These are phyloP conservation scores for Leccinum rimulosum DNA, from an alignment of 768 basidiomycete genomes.

Conservation along the genomic window DNA sequence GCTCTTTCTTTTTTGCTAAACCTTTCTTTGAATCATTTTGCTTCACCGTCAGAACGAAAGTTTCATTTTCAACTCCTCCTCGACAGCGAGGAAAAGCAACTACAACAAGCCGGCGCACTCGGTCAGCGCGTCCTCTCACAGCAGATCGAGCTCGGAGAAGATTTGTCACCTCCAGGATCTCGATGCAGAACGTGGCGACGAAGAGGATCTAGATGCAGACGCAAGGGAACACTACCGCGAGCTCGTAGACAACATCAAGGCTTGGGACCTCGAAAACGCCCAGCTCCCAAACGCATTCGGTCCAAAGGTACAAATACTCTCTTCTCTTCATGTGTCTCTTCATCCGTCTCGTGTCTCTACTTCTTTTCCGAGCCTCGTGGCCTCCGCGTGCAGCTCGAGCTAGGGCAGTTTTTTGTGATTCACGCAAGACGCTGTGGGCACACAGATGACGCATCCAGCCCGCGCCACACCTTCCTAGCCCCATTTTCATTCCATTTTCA, in stretches of 20 bases:
- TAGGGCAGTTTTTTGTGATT: not conserved
- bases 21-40: slow-evolving; percentile 39
- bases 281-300: slow-evolving; percentile 70
- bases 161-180: slow-evolving; percentile 78
- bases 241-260: slow-evolving; percentile 67
- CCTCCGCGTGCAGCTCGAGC: slow-evolving; percentile 4
- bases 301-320: slow-evolving; percentile 44
- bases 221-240: slow-evolving; percentile 74
- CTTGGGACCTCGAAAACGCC: slow-evolving; percentile 80
- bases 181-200: slow-evolving; percentile 61
- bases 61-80: slow-evolving; percentile 67
- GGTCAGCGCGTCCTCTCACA: slow-evolving; percentile 93
- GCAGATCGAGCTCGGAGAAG: slow-evolving; percentile 84
- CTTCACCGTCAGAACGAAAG: slow-evolving; percentile 59
- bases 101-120: slow-evolving; percentile 87
- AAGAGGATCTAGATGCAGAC: slow-evolving; percentile 62
- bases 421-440: not conserved
- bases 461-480: not conserved
- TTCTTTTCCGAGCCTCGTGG: slow-evolving; percentile 16
- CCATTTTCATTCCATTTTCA: not conserved
- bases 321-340: not conserved
- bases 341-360: not conserved
- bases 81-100: slow-evolving; percentile 88
- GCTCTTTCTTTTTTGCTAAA: slow-evolving; percentile 40
- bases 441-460: not conserved